These are phyloP conservation scores for Aspergillus sp. DNA, from an alignment of 2,329 filamentous ascomycete species.

Conservation along the genomic window DNA sequence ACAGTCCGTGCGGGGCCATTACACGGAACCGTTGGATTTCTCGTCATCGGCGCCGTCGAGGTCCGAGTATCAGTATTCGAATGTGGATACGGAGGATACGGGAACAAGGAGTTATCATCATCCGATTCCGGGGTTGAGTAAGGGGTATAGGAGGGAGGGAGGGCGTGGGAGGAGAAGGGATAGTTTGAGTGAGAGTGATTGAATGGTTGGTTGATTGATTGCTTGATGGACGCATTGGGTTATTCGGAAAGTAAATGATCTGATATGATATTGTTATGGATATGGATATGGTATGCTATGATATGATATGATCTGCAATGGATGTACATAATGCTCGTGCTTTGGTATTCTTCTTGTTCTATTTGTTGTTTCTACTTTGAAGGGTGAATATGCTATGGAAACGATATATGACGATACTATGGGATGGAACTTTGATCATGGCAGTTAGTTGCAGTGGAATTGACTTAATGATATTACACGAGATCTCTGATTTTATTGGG, in stretches of 20 bases:
- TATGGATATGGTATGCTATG: not conserved
- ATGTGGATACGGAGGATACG: slow-evolving; percentile 44
- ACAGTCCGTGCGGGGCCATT: slow-evolving; percentile 41
- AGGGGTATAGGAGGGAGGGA: slow-evolving; percentile 43
- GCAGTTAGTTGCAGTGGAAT: not conserved
- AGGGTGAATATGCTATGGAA: too few species aligned
- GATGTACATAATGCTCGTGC: not conserved
- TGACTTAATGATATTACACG: not conserved
- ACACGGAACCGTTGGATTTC: slow-evolving; percentile 49
- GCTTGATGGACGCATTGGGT: too few species aligned
- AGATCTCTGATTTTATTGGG: not conserved
- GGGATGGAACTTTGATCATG: too few species aligned
- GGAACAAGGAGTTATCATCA: slow-evolving; percentile 60
- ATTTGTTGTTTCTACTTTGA: too few species aligned
- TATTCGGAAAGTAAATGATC: slow-evolving; percentile 10
- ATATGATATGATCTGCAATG: not conserved
- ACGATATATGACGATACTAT: too few species aligned
- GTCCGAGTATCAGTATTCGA: slow-evolving; percentile 45
- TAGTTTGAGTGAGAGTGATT: slow-evolving; percentile 58
- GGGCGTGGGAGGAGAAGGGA: slow-evolving; percentile 50
- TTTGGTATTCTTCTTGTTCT: not conserved
- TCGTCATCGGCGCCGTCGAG: slow-evolving; percentile 41
- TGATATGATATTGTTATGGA: not conserved
- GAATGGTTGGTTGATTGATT: too few species aligned
- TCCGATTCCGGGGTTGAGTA: slow-evolving; percentile 57